Base-by-base conservation (phyloP, 1,284 basidiomycete genomes). In the Cutaneotrichosporon mucoides region DNA sequence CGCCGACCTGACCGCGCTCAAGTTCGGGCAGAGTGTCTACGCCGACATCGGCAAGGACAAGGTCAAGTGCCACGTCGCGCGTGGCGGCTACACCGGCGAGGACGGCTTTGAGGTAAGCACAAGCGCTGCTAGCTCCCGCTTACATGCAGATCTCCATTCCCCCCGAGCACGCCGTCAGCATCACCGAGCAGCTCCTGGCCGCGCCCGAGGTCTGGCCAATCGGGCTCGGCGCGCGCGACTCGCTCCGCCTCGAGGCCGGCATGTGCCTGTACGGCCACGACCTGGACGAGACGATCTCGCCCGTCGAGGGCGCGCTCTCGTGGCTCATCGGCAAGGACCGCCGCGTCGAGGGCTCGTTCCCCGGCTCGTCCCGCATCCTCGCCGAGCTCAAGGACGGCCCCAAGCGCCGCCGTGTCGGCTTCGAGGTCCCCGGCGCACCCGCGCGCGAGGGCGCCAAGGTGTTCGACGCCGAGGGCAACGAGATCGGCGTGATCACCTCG, bases 1-100 rank as follows among this genome's bases (percentile, higher is more conserved):
- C 6, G 66, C 64, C 10, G 89, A 95, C 74, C 82, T 97, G 7
- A 78, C 79, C 33, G 79, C 80, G 41, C 79, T 95, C 57, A 87
- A 86, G 40, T 95, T 96, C 69, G 91, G 91, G 46, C 85, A 84
- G 64, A 87, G 87, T 16, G 86, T 87, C 0, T 90, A 86, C 68
- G 83, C 90, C 15, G 84, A 87, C 1, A 83, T 96, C 62, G 72
- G 65, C 84, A 59, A 66, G 65, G 66, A 69, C 38, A 68, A 86
- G 1, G 86, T 90, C 65, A 86, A 88, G 67, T 82, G 92, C 60
- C 96, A 98, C 74, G 86, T 99, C 40, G 90, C 93, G 8, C 86
- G 95, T n/a, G 92, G 92, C 24, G 95, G 96, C 4, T 99, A 99
- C 79, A 99, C 96, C 0, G 95, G 96, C 38, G 96, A 99, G 79